Base-by-base conservation (phyloP, 768 basidiomycete genomes). In the Hygrophorus russula region DNA sequence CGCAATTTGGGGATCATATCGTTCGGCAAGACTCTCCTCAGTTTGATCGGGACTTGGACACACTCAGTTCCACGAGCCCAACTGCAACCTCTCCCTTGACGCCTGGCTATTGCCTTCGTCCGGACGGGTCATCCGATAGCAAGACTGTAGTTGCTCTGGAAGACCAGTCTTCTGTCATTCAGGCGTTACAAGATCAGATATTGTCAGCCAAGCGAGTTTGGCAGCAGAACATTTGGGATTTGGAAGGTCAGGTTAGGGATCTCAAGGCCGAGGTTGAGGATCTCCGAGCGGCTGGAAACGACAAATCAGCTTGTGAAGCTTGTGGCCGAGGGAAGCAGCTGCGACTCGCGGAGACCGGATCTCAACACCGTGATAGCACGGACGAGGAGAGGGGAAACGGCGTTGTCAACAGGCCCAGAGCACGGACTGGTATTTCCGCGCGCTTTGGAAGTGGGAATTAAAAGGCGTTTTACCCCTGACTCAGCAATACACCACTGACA, bases 171-270 rank as follows among this genome's bases (percentile, higher is more conserved):
- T 50, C 66, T 17, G 58, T 71, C 24, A 65, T 82, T 31, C 66
- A 68, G 46, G 61, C 67, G 14, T 59, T 84, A 29, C 82, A 78
- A 53, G 75, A 82, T 27, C 76, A 84, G 56, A 63, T 86, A 30
- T 53, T 61, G 30, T 63, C 66, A 7, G 61, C 77, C 18, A 76
- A 79, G 42, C 69, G 71, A 49, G 73, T 71, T 15, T 86, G 81
- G 80, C 80, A 84, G 53, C 72, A 67, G 45, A 78, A 82, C 46
- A 71, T 86, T 40, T 77, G 73, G 78, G 85, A 87, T 53, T 62
- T 89, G 40, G 83, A 83, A 54, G 72, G 74, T 10, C 81, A 83
- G 55, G 72, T 89, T 36, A 73, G 73, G 38, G 79, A 81, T 55
- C 63, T 90, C 45, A 79, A 82, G 49, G 67, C 71, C 14, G 82